Percentiles rank a stretch among this genome's conserved stretches.
These are phyloP conservation scores for Vigna mungo DNA, from an alignment of 306 rosid genomes.

Conservation along the genomic window DNA sequence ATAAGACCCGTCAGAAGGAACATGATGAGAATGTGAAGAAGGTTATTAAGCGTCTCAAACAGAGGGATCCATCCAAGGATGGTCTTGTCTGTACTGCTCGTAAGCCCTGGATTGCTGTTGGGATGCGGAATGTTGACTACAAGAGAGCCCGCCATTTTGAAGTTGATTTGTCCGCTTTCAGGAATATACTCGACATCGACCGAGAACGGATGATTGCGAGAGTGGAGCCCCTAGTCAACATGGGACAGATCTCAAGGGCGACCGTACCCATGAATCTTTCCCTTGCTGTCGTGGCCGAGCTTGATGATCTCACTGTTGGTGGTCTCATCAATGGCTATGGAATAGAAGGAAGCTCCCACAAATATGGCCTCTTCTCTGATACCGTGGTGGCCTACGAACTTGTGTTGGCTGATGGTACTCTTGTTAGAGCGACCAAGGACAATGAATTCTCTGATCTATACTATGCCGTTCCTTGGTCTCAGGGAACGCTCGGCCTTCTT, in stretches of 20 bases:
- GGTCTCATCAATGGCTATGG: constrained; percentile 99
- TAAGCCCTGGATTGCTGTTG: constrained; percentile 96
- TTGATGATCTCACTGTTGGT: constrained; percentile 98
- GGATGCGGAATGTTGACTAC: constrained; percentile 97
- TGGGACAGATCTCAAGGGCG: constrained; percentile 91
- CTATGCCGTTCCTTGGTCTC: constrained; percentile 93
- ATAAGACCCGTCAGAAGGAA: constrained; percentile 81
- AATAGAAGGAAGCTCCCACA: constrained; percentile 97
- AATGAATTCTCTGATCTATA: constrained; percentile 91
- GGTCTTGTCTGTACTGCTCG: constrained; percentile 99
- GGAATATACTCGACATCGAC: constrained; percentile 83
- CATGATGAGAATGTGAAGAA: constrained; percentile 89
- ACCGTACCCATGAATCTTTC: constrained; percentile 90
- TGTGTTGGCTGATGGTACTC: constrained; percentile 88
- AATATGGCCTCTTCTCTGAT: constrained; percentile 88
- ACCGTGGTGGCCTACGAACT: constrained; percentile 92
- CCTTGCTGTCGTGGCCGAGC: constrained; percentile 96
- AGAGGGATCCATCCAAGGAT: constrained; percentile 82
- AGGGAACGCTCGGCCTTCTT: constrained; percentile 95
- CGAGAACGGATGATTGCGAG: constrained; percentile 78
- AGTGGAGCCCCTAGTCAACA: constrained; percentile 95
- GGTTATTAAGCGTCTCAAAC: constrained; percentile 86
- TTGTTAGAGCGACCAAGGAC: constrained; percentile 91
- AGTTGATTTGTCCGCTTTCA: constrained; percentile 85
- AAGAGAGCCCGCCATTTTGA: constrained; percentile 98